A percentile compares a stretch with the other conserved stretches of the same genome.
Evolutionary conservation across 495 filamentous ascomycete species (phyloP).

Genomic region (Aspergillus ellipticus): DNA sequence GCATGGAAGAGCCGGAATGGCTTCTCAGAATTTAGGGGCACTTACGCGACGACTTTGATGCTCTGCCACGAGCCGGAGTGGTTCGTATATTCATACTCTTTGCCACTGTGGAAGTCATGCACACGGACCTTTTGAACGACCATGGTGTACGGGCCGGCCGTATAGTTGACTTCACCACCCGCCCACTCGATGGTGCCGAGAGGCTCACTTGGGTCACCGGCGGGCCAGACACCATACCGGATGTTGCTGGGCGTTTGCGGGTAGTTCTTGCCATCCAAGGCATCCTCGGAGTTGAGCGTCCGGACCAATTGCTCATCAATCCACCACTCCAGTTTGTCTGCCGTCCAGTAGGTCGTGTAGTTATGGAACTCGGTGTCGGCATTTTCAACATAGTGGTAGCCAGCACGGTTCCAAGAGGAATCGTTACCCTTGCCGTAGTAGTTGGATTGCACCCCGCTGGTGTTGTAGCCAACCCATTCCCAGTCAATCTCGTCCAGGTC

Average conservation of each 20-base stretch:
- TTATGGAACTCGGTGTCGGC: conserved; percentile 69
- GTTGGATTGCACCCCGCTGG: conserved; percentile 74
- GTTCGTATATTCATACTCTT: conserved; percentile 67
- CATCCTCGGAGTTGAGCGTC: conserved; percentile 54
- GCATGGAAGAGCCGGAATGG: background rate
- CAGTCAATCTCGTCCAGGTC: conserved; percentile 93
- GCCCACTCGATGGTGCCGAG: conserved; percentile 69
- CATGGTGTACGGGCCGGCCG: conserved; percentile 73
- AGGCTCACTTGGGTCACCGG: conserved; percentile 70
- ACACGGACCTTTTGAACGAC: conserved; percentile 63
- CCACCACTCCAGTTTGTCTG: conserved; percentile 73
- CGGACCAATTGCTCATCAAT: conserved; percentile 70
- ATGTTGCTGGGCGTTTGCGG: conserved; percentile 90
- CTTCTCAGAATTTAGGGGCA: conserved; percentile 5
- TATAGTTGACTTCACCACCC: conserved; percentile 71
- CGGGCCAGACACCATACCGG: conserved; percentile 83
- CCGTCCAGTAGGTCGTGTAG: conserved; percentile 88
- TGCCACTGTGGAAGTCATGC: conserved; percentile 64
- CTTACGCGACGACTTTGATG: conserved; percentile 64
- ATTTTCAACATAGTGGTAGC: conserved; percentile 56
- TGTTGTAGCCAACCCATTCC: conserved; percentile 57
- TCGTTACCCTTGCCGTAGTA: conserved; percentile 87
- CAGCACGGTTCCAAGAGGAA: conserved; percentile 70
- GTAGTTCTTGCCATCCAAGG: conserved; percentile 62
- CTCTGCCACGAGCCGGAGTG: conserved; percentile 62